Evolutionary conservation across 768 basidiomycete genomes (phyloP).

Genomic region (Leccinum arenicola): DNA sequence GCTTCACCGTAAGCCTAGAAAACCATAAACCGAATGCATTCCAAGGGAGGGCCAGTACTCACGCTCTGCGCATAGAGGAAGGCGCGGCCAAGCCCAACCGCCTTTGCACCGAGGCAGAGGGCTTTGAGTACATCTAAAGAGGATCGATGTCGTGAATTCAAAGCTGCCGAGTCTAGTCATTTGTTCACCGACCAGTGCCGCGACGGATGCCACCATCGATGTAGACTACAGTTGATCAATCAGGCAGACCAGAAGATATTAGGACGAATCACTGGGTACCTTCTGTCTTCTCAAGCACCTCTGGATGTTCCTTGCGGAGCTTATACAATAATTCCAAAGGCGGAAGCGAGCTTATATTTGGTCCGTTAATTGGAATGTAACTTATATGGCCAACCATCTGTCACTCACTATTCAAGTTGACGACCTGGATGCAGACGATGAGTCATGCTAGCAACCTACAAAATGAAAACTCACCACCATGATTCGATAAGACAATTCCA

Average conservation of each 20-base stretch:
- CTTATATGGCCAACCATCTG: not conserved
- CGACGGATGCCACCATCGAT: slow-evolving; percentile 76
- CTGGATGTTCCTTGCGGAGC: slow-evolving; percentile 68
- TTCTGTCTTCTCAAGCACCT: slow-evolving; percentile 71
- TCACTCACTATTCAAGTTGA: slow-evolving; percentile 76
- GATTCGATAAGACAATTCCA: slow-evolving; percentile 87
- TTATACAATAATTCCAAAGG: slow-evolving; percentile 76
- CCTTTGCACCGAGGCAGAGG: slow-evolving; percentile 82
- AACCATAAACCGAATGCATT: slow-evolving; percentile 4
- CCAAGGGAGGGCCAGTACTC: slow-evolving; percentile 19
- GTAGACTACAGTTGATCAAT: slow-evolving; percentile 51
- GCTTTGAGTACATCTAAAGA: slow-evolving; percentile 79
- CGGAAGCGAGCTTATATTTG: slow-evolving; percentile 58
- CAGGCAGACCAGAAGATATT: not conserved
- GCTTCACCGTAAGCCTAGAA: slow-evolving; percentile 69
- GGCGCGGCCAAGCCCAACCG: slow-evolving; percentile 81
- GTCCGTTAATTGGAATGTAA: slow-evolving; percentile 1
- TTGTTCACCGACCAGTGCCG: slow-evolving; percentile 59
- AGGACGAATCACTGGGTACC: slow-evolving; percentile 34
- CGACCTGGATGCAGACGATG: slow-evolving; percentile 42
- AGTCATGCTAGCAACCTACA: not conserved
- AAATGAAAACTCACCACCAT: slow-evolving; percentile 59
- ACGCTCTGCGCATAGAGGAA: slow-evolving; percentile 88
- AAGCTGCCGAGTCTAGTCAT: not conserved
- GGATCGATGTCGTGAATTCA: not conserved